Evolutionary conservation across 164 flowering plant species (phyloP), one percentile per base, ranked within the genome.

Genomic region (Cinnamomum chago): DNA sequence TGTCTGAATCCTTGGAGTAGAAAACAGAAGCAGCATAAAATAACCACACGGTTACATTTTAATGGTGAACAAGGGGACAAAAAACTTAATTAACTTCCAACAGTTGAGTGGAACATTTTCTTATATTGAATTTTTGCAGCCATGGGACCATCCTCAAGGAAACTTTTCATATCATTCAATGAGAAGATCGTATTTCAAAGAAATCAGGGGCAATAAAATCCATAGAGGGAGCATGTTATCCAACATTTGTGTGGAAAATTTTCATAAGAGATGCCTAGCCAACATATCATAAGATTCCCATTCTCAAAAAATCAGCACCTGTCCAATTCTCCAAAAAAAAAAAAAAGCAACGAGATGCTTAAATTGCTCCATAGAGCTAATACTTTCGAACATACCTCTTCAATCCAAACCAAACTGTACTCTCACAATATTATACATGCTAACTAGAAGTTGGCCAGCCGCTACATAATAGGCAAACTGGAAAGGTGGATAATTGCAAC

Each of bases 231-330:
- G 13, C 67, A 64, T 23, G 25, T 24, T 13, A 64, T 64, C 67
- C 67, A 64, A 64, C 17, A 1, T 64, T 64, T 3, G 15, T 23
- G 17, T 64, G 33, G 28, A 24, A 25, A 17, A 22, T 64, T 64
- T 24, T 64, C 28, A 64, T 64, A 22, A 64, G 25, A 64, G 67
- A 64, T 64, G 3, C 25, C 67, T 64, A 12, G 2, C 67, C 67
- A 24, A 64, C 28, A 64, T 64, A 64, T 64, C 67, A 64, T 64
- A 64, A 64, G 3, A 64, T 64, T 64, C 28, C 28, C 67, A 64
- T 64, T 64, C 67, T 64, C 10, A 33, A 64, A 64, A 40, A 64
- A 25, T 64, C 33, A 25, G 28, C 33, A 64, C 30, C 22, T 64
- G 3, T 64, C 67, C 67, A 64, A 64, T 18, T 60, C 64, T 24